Conservation (phyloP, 2,329 filamentous ascomycete genomes). For the Nigrospora oryzae region DNA sequence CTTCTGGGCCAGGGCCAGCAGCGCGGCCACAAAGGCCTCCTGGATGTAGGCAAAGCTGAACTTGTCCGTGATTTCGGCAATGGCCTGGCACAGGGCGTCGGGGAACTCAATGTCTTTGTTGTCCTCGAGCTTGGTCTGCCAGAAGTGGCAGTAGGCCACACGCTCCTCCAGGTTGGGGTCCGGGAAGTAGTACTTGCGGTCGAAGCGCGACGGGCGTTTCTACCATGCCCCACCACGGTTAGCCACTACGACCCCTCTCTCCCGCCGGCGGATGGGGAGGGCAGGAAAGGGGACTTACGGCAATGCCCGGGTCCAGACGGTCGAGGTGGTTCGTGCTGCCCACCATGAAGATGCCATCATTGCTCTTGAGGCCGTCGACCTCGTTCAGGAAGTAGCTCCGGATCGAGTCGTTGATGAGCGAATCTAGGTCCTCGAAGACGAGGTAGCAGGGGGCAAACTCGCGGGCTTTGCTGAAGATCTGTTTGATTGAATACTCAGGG, state of each 20-base stretch:
- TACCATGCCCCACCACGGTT: slow-evolving; percentile 14
- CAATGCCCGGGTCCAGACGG: slow-evolving; percentile 56
- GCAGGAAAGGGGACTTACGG: slow-evolving; percentile 23
- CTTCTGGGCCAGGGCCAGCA: slow-evolving; percentile 47
- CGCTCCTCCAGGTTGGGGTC: slow-evolving; percentile 47
- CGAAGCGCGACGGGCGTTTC: slow-evolving; percentile 59
- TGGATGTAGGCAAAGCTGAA: slow-evolving; percentile 66
- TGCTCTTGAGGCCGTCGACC: slow-evolving; percentile 60
- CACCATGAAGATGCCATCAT: slow-evolving; percentile 64
- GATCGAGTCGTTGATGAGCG: slow-evolving; percentile 50
- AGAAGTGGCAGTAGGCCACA: slow-evolving; percentile 52
- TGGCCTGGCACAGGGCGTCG: slow-evolving; percentile 44
- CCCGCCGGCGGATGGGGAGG: background rate
- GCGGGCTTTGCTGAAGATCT: slow-evolving; percentile 51
- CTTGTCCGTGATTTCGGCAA: slow-evolving; percentile 53
- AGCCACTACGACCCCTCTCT: background rate
- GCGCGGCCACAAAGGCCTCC: slow-evolving; percentile 57
- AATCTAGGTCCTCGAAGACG: slow-evolving; percentile 66
- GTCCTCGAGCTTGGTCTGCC: slow-evolving; percentile 46
- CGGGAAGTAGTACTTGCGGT: slow-evolving; percentile 58
- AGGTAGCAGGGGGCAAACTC: slow-evolving; percentile 59
- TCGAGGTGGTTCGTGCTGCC: slow-evolving; percentile 60
- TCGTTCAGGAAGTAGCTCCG: slow-evolving; percentile 66
- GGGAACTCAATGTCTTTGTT: slow-evolving; percentile 55
- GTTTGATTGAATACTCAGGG: slow-evolving; percentile 44